These are phyloP conservation scores for Xanthoceras sorbifolium DNA, from an alignment of 345 rosid genomes.

Conservation along the genomic window DNA sequence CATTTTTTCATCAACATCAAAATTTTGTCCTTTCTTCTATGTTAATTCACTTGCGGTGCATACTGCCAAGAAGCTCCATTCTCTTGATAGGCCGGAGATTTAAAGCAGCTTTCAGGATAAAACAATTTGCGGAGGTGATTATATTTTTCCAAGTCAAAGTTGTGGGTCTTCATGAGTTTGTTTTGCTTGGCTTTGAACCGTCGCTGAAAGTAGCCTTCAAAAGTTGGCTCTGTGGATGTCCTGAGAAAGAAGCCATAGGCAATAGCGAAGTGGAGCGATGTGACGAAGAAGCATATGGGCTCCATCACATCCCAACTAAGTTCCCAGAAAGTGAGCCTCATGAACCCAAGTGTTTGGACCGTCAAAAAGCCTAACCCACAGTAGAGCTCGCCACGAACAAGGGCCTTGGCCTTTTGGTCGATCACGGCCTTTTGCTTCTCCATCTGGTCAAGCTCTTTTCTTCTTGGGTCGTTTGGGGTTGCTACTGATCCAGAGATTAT, in stretches of 20 bases:
- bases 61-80: not conserved
- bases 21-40: not conserved
- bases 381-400: conserved; percentile 65
- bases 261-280: conserved; percentile 56
- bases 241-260: conserved; percentile 71
- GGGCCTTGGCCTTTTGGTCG: conserved; percentile 48
- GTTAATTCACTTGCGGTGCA: not conserved
- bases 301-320: conserved; percentile 97
- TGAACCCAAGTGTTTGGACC: conserved; percentile 66
- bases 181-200: conserved; percentile 62
- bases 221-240: conserved; percentile 79
- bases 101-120: conserved; percentile 19
- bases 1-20: not conserved
- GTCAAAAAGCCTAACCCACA: conserved; percentile 59
- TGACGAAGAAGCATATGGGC: conserved; percentile 85
- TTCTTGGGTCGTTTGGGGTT: conserved; percentile 62
- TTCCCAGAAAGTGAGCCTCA: conserved; percentile 97
- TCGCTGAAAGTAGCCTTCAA: conserved; percentile 66
- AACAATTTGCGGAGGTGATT: conserved; percentile 43
- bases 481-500: conserved; percentile 42
- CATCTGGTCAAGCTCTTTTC: conserved; percentile 53
- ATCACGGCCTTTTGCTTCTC: conserved; percentile 62
- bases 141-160: conserved; percentile 52
- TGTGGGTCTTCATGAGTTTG: conserved; percentile 50
- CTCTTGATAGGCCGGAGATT: too few species aligned